These are phyloP conservation scores for Xylaria sp. DNA, from an alignment of 2,329 filamentous ascomycete genomes.

Conservation along the genomic window DNA sequence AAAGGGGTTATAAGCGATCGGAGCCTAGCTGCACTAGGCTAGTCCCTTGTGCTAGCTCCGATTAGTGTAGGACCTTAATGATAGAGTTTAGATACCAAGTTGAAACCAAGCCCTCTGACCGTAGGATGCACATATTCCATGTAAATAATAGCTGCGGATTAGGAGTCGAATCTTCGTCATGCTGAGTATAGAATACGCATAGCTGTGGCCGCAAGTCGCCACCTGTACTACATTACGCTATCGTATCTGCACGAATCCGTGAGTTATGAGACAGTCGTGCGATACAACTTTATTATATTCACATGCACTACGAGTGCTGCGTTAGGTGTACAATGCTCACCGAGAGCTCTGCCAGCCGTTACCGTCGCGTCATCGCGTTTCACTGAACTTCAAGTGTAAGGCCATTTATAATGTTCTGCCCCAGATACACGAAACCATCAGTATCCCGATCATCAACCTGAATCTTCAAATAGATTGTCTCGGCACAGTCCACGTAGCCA, in stretches of 20 bases:
- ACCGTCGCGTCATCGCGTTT: background rate
- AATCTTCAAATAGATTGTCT: slow-evolving; percentile 48
- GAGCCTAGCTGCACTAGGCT: too few relatives aligned
- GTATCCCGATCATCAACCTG: slow-evolving; percentile 37
- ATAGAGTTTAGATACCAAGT: too few relatives aligned
- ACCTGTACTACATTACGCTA: background rate
- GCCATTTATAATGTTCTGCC: slow-evolving; percentile 49
- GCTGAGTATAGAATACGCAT: too few relatives aligned
- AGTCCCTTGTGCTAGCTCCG: too few relatives aligned
- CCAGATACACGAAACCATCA: slow-evolving; percentile 47
- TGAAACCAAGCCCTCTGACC: too few relatives aligned
- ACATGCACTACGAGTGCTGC: background rate
- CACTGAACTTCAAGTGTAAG: slow-evolving; percentile 34
- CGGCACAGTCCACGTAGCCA: slow-evolving; percentile 45
- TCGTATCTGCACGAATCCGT: background rate
- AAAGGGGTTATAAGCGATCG: background rate
- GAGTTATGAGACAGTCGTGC: background rate
- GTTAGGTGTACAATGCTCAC: background rate
- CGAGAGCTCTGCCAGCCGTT: background rate
- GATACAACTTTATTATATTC: slow-evolving; percentile 12
- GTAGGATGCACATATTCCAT: too few relatives aligned
- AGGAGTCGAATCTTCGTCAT: too few relatives aligned
- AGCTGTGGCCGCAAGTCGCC: background rate
- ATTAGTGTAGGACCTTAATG: too few relatives aligned
- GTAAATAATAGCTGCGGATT: too few relatives aligned